Evolutionary conservation across 2,329 filamentous ascomycete species (phyloP), one percentile per base, ranked within the genome.

Genomic region (Venturia aucupariae): DNA sequence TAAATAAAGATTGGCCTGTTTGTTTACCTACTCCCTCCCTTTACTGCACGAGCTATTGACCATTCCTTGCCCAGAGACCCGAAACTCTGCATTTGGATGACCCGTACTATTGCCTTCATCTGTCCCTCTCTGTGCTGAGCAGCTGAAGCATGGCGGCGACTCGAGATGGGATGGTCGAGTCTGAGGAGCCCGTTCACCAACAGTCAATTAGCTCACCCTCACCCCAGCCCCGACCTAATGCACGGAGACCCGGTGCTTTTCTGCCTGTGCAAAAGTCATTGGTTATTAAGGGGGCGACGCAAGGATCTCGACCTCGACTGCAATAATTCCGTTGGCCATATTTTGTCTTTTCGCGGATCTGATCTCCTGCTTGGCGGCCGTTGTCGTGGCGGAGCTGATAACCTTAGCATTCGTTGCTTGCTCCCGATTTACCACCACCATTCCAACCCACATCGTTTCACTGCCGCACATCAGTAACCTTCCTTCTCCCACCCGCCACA

Each of bases 41-140:
- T 32, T 2, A 4, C 27, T 57, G 51, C 51, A 57, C 51, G 51
- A 57, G 51, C 51, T 57, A 57, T 57, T 57, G 51, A 19, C 51
- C 30, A 15, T 35, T 17, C 51, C 51, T 57, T 35, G 51, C 51
- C 35, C 11, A 11, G 35, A 11, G 7, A n/a, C 51, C 48, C 48
- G 22, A 3, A 27, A 11, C 30, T 15, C 6, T 51, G 46, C 10
- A 51, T 30, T 55, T 19, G 27, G 27, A 6, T 54, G 24, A 10
- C 17, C 48, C 46, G 46, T 27, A 27, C 22, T 48, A 35, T 35
- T 35, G 32, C 32, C 32, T 35, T 10, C n/a, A n/a, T n/a, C n/a
- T n/a, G n/a, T n/a, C n/a, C n/a, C n/a, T n/a, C n/a, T n/a, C n/a
- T n/a, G n/a, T 35, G 32, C 10, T 35, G 4, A 4, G 32, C 32